Evolutionary conservation across 2,329 filamentous ascomycete species (phyloP).

Genomic region (Penicillium fuscoglaucum): DNA sequence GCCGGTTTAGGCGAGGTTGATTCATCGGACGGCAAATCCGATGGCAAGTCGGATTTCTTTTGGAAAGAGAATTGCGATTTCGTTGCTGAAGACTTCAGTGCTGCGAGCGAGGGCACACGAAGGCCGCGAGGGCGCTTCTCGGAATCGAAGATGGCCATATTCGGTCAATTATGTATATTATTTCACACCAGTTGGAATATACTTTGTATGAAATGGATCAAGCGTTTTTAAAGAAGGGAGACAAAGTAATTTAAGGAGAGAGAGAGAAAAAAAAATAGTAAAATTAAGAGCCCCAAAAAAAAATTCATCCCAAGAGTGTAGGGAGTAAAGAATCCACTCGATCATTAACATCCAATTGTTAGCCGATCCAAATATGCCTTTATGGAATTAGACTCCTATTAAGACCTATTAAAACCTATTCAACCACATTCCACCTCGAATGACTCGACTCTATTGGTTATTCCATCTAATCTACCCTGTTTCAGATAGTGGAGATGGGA

Average conservation of each 20-base stretch:
- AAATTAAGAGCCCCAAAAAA: not conserved
- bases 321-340: too few species aligned
- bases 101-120: conserved; percentile 36
- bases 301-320: too few species aligned
- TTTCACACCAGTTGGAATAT: not conserved
- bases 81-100: conserved; percentile 28
- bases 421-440: not conserved
- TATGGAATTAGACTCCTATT: too few species aligned
- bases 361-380: too few species aligned
- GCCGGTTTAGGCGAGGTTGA: conserved; percentile 2
- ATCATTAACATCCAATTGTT: too few species aligned
- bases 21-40: conserved; percentile 18
- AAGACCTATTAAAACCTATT: not conserved
- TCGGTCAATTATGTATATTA: not conserved
- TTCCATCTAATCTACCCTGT: not conserved
- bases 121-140: conserved; percentile 37
- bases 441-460: not conserved
- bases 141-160: conserved; percentile 38
- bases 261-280: not conserved
- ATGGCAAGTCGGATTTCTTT: conserved; percentile 17
- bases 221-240: not conserved
- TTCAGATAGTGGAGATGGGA: not conserved
- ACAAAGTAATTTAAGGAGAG: not conserved
- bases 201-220: too few species aligned
- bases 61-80: conserved; percentile 30